Base-by-base conservation (phyloP, 495 filamentous ascomycete genomes). In the Lophiotrema nucula region DNA sequence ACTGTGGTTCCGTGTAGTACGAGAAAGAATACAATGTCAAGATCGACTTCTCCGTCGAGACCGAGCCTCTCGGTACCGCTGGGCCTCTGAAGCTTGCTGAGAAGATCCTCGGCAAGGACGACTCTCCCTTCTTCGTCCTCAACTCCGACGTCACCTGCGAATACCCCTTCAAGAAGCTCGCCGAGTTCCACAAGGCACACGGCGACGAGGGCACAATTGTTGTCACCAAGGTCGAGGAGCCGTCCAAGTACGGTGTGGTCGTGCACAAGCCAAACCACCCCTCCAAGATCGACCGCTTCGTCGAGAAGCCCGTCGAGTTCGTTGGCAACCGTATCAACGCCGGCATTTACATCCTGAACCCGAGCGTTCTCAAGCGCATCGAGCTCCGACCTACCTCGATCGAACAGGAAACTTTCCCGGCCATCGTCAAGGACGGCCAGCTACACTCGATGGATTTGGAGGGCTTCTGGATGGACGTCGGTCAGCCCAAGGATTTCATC, bases 381-480 rank as follows among this genome's bases (percentile, higher is more conserved):
- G 95, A 97, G 70, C 83, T 97, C 60, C 90, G 95, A 46, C 93
- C 93, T 26, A 99, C 95, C 31, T 96, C 90, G n/a, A 99, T 99
- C 73, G 93, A 99, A 75, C 93, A 97, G 76, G 93, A 99, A 77
- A 99, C 90, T 23, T 99, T 99, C 88, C 93, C 93, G 38, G 87
- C 89, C 57, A 95, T 99, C 67, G 87, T 85, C 73, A 84, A 80
- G 67, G 95, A 97, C 69, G 89, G 90, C 50, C 84, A 95, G 74
- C 77, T 99, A 43, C 93, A 99, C 81, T 97, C 92, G 2, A 97
- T 96, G 71, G 93, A 99, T 72, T 81, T 99, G 33, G 95, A 99
- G 62, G 92, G 93, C 62, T 99, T 96, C 80, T 99, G 93, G 93
- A 99, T 99, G 93, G 93, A 99, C 67, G 92, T 99, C 55, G 93